These are phyloP conservation scores for Melanomma pulvis-pyrius DNA, from an alignment of 495 filamentous ascomycete species.

Conservation along the genomic window DNA sequence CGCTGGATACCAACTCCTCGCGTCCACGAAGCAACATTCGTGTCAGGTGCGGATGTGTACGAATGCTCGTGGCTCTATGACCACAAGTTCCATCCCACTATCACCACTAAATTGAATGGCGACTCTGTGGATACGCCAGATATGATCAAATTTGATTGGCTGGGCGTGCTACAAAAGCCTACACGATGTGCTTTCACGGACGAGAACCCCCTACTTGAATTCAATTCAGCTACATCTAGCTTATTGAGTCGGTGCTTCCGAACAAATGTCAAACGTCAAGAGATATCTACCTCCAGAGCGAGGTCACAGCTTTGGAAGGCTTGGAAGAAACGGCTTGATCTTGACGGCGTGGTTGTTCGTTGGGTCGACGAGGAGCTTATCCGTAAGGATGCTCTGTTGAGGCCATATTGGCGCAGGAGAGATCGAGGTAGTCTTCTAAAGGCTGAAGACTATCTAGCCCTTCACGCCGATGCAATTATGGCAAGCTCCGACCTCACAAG, in stretches of 20 bases:
- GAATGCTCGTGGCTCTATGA: constrained; percentile 62
- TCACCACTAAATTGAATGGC: constrained; percentile 61
- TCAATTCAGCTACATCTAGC: constrained; percentile 53
- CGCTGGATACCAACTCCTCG: constrained; percentile 64
- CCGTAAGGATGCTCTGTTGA: constrained; percentile 57
- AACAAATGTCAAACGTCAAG: constrained; percentile 54
- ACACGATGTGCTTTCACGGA: constrained; percentile 56
- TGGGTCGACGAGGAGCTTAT: constrained; percentile 67
- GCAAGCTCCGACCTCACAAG: constrained; percentile 65
- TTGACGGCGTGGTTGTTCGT: constrained; percentile 64
- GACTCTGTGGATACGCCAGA: constrained; percentile 58
- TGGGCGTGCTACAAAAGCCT: constrained; percentile 60
- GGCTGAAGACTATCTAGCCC: constrained; percentile 60
- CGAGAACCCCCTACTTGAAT: constrained; percentile 61
- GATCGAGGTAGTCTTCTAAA: constrained; percentile 57
- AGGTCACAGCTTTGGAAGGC: constrained; percentile 66
- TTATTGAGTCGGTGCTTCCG: constrained; percentile 53
- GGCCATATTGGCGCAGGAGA: constrained; percentile 61
- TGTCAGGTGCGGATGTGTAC: constrained; percentile 57
- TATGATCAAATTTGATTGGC: constrained; percentile 61
- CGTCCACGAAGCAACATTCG: constrained; percentile 62
- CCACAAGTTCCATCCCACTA: constrained; percentile 64
- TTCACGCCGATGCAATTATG: constrained; percentile 60
- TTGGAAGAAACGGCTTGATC: constrained; percentile 61
- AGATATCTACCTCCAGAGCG: constrained; percentile 60